Evolutionary conservation across 148 eudicot species (phyloP), one percentile per base, ranked within the genome.

Genomic region (Persicaria maculosa): DNA sequence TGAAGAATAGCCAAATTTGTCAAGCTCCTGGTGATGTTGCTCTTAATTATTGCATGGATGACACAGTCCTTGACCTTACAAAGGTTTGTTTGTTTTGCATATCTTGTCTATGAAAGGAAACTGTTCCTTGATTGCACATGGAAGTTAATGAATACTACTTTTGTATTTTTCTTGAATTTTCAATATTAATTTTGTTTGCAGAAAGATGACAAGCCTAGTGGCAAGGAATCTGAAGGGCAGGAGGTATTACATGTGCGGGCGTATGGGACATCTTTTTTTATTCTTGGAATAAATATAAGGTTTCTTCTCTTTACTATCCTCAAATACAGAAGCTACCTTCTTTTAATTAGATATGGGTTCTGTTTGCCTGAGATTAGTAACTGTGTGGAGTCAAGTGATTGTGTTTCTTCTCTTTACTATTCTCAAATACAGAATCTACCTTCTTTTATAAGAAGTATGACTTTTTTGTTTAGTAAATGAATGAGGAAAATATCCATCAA

Each of bases 261-360:
- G 61, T 90, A 88, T 81, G 97, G 96, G 77, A 88, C 96, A 77
- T 90, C 93, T 62, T 95, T 88, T 83, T 88, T 90, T 81, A 87
- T 88, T 44, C 92, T 95, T 78, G 97, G 97, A 77, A 92, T 95
- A 79, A 90, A 89, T 79, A 86, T 95, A 83, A 90, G 98, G 98
- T 95, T 67, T 87, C 54, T 54, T 55, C 64, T 64, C 71, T 70
- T 31, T 47, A 9, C 62, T 72, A 16, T 16, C 22, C 17, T 73
- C 25, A 46, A 50, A 72, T 72, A 9, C 64, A 40, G 43, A 50
- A 10, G 55, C 17, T 67, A 45, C 22, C 44, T 17, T 69, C 40
- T 54, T 47, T 72, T 47, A 44, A 72, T 62, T 59, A 48, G 50
- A 47, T 61, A 1, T 76, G 15, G 43, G 10, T 67, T 25, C 44